Base-by-base conservation (phyloP, 305 asterid species). In the Fraxinus sp. region DNA sequence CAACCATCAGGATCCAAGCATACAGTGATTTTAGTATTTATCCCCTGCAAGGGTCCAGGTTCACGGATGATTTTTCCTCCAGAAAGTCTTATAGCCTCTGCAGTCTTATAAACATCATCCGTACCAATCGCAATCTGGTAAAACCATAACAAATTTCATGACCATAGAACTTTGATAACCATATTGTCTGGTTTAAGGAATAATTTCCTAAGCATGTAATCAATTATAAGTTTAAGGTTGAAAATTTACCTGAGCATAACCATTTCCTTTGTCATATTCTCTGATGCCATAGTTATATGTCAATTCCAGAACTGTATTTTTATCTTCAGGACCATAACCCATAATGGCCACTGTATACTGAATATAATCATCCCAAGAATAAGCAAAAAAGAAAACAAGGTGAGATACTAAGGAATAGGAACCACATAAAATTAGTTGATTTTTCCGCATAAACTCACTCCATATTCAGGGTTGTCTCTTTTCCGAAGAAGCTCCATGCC, bases 1-100 rank as follows among this genome's bases (percentile, higher is more conserved):
- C 93, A 90, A 75, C 93, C 93, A 76, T 90, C 93, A 74, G 91
- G 93, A 78, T 90, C 93, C 83, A 90, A 39, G 81, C 90, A 90
- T 37, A 84, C 83, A 5, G 89, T 82, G 81, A 90, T 88, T 82
- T 90, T 88, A 81, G 93, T 90, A 52, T 90, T 88, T 68, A 90
- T 55, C 71, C 87, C 91, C 13, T 90, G 93, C 86, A 90, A 88
- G 0, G 93, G 93, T 46, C 93, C 93, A 30, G 93, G 93, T 86
- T 90, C 89, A 71, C 73, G 90, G 64, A 82, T 71, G 82, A 90
- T 77, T 83, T 87, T 68, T 71, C 90, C 91, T 77, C 93, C 90
- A 78, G 57, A 83, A 16, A 86, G 84, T 86, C 68, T 87, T 78
- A 90, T 74, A 9, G 86, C 89, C 78, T 86, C 87, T 46, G 90